Percentiles rank a stretch among this genome's conserved stretches.
These are phyloP conservation scores for Collybia sordida DNA, from an alignment of 768 basidiomycete species.

Conservation along the genomic window DNA sequence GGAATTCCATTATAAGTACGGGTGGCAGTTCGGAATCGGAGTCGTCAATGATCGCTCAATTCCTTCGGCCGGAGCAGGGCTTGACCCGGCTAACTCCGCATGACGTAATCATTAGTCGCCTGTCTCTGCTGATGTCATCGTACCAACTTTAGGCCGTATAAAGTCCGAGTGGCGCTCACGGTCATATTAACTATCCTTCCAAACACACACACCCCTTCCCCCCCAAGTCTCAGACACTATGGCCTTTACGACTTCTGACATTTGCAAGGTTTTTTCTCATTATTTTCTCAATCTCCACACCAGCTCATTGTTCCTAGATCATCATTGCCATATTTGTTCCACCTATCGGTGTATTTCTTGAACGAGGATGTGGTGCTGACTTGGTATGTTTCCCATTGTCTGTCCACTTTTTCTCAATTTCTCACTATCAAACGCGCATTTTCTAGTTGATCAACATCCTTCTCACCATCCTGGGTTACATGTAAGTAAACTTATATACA, in stretches of 20 bases:
- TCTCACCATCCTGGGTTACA: slow-evolving; percentile 75
- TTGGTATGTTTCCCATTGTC: slow-evolving; percentile 45
- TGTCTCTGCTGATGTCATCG: background rate
- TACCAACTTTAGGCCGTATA: background rate
- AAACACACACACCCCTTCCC: background rate
- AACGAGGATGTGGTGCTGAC: slow-evolving; percentile 80
- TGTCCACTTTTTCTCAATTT: slow-evolving; percentile 6
- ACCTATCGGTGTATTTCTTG: slow-evolving; percentile 86
- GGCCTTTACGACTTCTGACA: slow-evolving; percentile 72
- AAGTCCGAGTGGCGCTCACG: background rate
- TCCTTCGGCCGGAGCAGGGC: too few relatives aligned
- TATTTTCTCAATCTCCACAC: background rate
- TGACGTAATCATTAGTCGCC: slow-evolving; percentile 7
- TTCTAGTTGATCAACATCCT: slow-evolving; percentile 68
- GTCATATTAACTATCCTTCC: background rate
- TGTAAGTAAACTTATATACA: slow-evolving; percentile 45
- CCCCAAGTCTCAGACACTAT: slow-evolving; percentile 32
- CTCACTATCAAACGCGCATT: slow-evolving; percentile 5
- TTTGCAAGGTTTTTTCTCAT: slow-evolving; percentile 62
- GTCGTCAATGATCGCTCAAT: too few relatives aligned
- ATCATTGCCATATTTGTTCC: slow-evolving; percentile 70
- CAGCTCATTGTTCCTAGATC: slow-evolving; percentile 34
- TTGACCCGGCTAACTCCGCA: too few relatives aligned
- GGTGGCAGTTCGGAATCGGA: background rate
- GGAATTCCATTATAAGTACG: slow-evolving; percentile 22